Evolutionary conservation across 331 rosid species (phyloP).

Genomic region (Malus hybrid): DNA sequence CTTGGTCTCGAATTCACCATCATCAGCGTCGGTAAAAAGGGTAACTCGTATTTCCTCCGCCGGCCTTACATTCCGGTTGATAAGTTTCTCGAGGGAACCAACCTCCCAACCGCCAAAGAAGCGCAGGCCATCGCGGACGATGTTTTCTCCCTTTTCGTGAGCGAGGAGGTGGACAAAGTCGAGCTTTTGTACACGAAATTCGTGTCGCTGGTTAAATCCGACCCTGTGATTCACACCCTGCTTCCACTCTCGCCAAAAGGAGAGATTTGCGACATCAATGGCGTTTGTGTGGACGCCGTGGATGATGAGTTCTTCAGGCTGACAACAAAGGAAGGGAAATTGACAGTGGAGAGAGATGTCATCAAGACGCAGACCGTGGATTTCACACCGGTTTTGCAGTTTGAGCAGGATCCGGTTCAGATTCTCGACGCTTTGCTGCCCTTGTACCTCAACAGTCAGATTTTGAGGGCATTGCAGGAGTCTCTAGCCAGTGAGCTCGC

Average conservation of each 20-base stretch:
- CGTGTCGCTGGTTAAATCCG: constrained; percentile 68
- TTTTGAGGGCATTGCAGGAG: constrained; percentile 83
- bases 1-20: constrained; percentile 57
- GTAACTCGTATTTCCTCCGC: constrained; percentile 65
- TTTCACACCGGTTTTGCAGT: constrained; percentile 61
- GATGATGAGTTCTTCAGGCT: constrained; percentile 83
- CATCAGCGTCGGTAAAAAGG: constrained; percentile 79
- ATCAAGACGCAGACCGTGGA: constrained; percentile 45
- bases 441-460: constrained; percentile 79
- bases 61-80: constrained; percentile 83
- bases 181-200: constrained; percentile 81
- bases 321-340: constrained; percentile 75
- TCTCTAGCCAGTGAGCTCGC: constrained; percentile 89
- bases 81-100: constrained; percentile 52
- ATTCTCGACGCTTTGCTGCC: constrained; percentile 84
- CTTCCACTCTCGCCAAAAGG: constrained; percentile 87
- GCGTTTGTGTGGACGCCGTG: constrained; percentile 76
- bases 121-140: constrained; percentile 91
- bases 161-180: constrained; percentile 84
- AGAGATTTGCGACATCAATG: constrained; percentile 75
- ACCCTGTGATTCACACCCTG: constrained; percentile 75
- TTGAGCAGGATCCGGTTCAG: constrained; percentile 94
- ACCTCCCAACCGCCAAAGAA: constrained; percentile 76
- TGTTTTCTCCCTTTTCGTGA: constrained; percentile 69
- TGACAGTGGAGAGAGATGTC: constrained; percentile 66